Base-by-base conservation (phyloP, 352 stramenopile species). In the Blastocystis sp. region DNA sequence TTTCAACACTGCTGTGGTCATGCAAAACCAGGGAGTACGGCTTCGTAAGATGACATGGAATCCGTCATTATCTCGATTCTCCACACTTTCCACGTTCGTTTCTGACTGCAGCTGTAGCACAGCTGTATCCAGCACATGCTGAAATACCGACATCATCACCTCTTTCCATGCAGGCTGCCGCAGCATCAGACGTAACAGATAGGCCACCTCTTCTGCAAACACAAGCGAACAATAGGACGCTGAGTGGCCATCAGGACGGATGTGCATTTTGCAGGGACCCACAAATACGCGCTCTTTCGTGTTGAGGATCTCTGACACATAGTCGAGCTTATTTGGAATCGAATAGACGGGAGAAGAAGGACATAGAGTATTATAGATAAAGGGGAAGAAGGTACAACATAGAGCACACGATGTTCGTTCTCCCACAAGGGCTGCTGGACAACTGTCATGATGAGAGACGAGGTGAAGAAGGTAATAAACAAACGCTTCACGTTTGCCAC, bases 301-400 rank as follows among this genome's bases (percentile, higher is more conserved):
- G 47, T 61, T n/a, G 20, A 61, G 34, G 13, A 80, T 20, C 45
- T 80, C 69, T 15, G 50, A 2, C 15, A 80, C 26, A 50, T 41
- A 80, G 15, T 61, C 26, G 6, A 7, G 45, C 43, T 61, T 80
- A 3, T 80, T 53, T 34, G 69, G 69, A 9, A 41, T 43, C 18
- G 1, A 13, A 41, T 39, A 63, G 1, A 13, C 41, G 23, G 45
- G 63, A 11, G 76, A 76, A 43, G 76, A 68, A 41, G n/a, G 76
- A 76, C 63, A 61, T 2, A 87, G 18, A 11, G 59, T 59, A 37
- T 76, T 87, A 26, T 70, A 87, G n/a, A 87, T 87, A 23, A 76
- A 87, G 6, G 76, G 76, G 47, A 87, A 87, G 76, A 87, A 87
- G 26, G 20, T 53, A 37, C 76, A 87, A 43, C 76, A 87, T 26